These are phyloP conservation scores for Chamaecrista fasciculata DNA, from an alignment of 306 rosid species.

Conservation along the genomic window DNA sequence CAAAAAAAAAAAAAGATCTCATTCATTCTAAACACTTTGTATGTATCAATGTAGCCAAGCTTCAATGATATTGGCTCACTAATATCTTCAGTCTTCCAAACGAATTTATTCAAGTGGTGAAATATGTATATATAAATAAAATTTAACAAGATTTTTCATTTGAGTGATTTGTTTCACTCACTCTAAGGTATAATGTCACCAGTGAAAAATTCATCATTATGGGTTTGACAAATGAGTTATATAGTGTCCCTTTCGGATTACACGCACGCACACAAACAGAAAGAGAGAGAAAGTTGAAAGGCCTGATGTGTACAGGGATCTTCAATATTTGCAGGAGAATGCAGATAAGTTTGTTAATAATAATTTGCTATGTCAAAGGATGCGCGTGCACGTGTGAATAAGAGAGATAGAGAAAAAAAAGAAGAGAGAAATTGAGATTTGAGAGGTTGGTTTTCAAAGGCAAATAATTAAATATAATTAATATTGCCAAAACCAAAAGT, in stretches of 20 bases:
- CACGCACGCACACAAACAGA: slow-evolving; percentile 20
- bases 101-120: too few species aligned
- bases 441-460: slow-evolving; percentile 30
- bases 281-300: background rate
- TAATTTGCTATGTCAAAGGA: slow-evolving; percentile 35
- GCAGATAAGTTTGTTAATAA: slow-evolving; percentile 32
- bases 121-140: too few species aligned
- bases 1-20: too few species aligned
- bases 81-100: background rate
- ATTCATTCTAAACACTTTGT: background rate
- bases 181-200: too few species aligned
- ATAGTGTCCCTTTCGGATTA: slow-evolving; percentile 26
- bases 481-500: slow-evolving; percentile 30
- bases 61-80: background rate
- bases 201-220: slow-evolving; percentile 29
- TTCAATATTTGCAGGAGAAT: slow-evolving; percentile 29
- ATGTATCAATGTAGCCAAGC: slow-evolving; percentile 9
- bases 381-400: slow-evolving; percentile 43
- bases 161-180: too few species aligned
- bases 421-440: too few species aligned
- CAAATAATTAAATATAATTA: slow-evolving; percentile 23
- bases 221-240: slow-evolving; percentile 29
- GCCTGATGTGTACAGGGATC: slow-evolving; percentile 19
- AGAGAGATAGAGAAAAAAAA: slow-evolving; percentile 5
- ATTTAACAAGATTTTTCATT: too few species aligned